Evolutionary conservation across 306 rosid genomes (phyloP), one percentile per base, ranked within the genome.

Genomic region (Sicyos baderoa): DNA sequence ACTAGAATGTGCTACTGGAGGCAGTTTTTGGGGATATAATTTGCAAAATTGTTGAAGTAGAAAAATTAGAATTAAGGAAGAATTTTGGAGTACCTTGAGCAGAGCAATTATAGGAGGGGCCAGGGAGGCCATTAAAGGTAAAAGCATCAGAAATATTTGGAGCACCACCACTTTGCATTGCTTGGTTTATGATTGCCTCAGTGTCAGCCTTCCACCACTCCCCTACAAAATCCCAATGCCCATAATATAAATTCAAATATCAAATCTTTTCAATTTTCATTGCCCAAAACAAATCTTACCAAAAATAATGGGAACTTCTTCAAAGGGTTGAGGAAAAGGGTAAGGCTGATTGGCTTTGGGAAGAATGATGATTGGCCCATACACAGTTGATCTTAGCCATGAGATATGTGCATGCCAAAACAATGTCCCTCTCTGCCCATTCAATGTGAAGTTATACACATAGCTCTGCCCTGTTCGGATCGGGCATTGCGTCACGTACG

Each of bases 151-250:
- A 88, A 70, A 68, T 10, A 81, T 84, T 88, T 40, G 95, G 91
- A 14, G 89, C 87, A 40, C 40, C 77, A 51, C 95, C 95, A 44
- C 84, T 86, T 68, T 76, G 55, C 68, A 18, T 76, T 64, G 91
- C 95, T 82, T 88, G 91, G 72, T 82, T 88, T 54, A 88, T 81
- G 32, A 88, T 9, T 8, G 73, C 50, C 72, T 86, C 95, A 54
- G 95, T 86, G 77, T 88, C 86, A 12, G 87, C 88, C 61, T 84
- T 88, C 95, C 95, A 88, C 91, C 91, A 88, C 4, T 86, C 95
- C 52, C 95, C 95, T 88, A 76, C 60, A 81, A 74, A 75, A 21
- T 13, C 11, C 18, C 42, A 52, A 16, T 32, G 9, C 59, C 12
- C 15, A 11, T 6, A 59, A n/a, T n/a, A n/a, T n/a, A 2, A 29